These are phyloP conservation scores for Crassisporium funariophilum DNA, from an alignment of 768 basidiomycete species.

Conservation along the genomic window DNA sequence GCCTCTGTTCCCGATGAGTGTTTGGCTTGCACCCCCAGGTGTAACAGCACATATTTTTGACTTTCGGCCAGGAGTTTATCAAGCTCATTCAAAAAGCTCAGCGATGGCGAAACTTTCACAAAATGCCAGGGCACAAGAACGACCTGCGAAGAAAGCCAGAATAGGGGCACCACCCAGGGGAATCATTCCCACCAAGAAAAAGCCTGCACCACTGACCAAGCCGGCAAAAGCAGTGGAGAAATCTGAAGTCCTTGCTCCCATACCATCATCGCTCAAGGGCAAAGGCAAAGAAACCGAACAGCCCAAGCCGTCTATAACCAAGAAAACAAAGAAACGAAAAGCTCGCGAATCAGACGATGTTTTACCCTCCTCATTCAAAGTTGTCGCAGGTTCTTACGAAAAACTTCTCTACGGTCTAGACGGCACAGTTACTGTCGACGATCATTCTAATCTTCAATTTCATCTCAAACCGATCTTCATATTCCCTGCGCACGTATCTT, in stretches of 20 bases:
- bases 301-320: slow-evolving; percentile 8
- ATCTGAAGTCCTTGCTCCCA: not conserved
- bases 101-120: slow-evolving; percentile 14
- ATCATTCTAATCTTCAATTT: slow-evolving; percentile 34
- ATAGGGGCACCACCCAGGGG: slow-evolving; percentile 15
- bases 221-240: slow-evolving; percentile 3
- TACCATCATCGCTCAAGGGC: slow-evolving; percentile 15
- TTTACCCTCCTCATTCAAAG: slow-evolving; percentile 70
- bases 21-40: too few species aligned
- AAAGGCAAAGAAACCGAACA: slow-evolving; percentile 18
- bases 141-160: slow-evolving; percentile 31
- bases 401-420: slow-evolving; percentile 91
- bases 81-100: not conserved
- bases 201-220: not conserved
- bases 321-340: slow-evolving; percentile 23
- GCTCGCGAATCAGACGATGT: slow-evolving; percentile 14
- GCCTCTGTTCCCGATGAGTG: too few species aligned
- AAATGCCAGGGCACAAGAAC: slow-evolving; percentile 12
- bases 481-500: slow-evolving; percentile 95
- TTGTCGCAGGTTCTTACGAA: slow-evolving; percentile 95
- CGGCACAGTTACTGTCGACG: slow-evolving; percentile 49
- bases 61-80: too few species aligned
- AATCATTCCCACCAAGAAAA: slow-evolving; percentile 18
- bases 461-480: slow-evolving; percentile 83
- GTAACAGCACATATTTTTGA: too few species aligned